phyloP scores from a whole-genome alignment of 257 asterid genomes.

The Ballota nigra region DNA sequence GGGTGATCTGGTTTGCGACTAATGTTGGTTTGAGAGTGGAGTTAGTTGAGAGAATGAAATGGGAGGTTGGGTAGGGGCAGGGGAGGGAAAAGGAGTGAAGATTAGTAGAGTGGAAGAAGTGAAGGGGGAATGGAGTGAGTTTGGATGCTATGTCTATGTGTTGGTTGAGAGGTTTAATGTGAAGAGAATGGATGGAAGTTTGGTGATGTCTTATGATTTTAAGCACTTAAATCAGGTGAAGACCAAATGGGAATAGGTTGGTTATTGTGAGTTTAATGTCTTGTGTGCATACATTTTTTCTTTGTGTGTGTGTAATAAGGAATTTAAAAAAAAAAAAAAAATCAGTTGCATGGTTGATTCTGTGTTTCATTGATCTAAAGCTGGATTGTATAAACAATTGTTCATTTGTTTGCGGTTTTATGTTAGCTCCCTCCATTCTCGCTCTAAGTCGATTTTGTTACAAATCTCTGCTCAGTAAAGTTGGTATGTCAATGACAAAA shows the following conservation, averaged over 20 bases:
- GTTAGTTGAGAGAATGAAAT: constrained; percentile 49
- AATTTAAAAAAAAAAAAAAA: not conserved
- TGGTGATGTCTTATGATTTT: constrained; percentile 45
- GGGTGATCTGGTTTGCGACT: constrained; percentile 50
- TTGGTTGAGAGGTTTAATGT: constrained; percentile 61
- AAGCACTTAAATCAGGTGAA: constrained; percentile 41
- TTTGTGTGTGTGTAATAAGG: not conserved
- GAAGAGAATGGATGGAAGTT: constrained; percentile 51
- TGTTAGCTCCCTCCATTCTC: no score
- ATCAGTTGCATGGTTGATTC: no score
- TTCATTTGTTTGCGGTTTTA: no score
- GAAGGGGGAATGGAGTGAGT: constrained; percentile 35
- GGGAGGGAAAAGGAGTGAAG: constrained; percentile 28
- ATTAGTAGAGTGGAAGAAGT: constrained; percentile 34
- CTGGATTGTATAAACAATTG: no score
- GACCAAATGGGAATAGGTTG: constrained; percentile 40
- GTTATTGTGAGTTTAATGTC: not conserved
- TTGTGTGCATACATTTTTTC: not conserved
- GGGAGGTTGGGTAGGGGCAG: constrained; percentile 44
- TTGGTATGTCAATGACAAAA: no score
- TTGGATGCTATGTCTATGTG: constrained; percentile 49
- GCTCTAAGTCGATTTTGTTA: no score
- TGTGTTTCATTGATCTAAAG: no score
- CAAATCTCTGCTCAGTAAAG: no score
- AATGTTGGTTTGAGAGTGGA: constrained; percentile 53